A percentile compares a stretch with the other conserved stretches of the same genome.
phyloP scores from a whole-genome alignment of 108 stramenopile species.

The Asterionellopsis glacialis region DNA sequence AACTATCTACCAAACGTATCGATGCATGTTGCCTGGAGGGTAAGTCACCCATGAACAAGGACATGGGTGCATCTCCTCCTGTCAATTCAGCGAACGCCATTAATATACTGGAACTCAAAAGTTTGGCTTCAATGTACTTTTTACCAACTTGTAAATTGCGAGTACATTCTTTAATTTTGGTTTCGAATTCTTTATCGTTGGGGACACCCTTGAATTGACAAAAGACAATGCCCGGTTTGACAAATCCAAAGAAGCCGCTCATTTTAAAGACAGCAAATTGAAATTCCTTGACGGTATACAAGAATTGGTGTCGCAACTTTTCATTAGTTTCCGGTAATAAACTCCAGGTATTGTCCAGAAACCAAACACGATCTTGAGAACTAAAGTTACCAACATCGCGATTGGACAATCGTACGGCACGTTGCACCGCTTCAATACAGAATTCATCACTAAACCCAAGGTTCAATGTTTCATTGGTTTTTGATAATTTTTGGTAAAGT shows the following conservation, averaged over 20 bases:
- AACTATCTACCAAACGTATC: conserved; percentile 9
- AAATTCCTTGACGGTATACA: conserved; percentile 35
- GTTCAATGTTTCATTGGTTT: conserved; percentile 14
- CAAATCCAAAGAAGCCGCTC: conserved; percentile 42
- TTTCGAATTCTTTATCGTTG: conserved; percentile 10
- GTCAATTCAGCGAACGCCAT: conserved; percentile 48
- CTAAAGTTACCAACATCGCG: conserved; percentile 47
- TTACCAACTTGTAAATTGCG: conserved; percentile 33
- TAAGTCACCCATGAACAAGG: conserved; percentile 45
- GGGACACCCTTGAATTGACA: conserved; percentile 27
- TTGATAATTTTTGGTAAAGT: conserved; percentile 17
- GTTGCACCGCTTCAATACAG: conserved; percentile 32
- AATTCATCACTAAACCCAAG: conserved; percentile 25
- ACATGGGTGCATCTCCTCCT: conserved; percentile 55
- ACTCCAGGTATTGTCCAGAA: conserved; percentile 56
- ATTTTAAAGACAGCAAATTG: conserved; percentile 38
- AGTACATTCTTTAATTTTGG: background rate
- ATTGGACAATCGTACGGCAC: conserved; percentile 29
- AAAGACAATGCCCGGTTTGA: conserved; percentile 33
- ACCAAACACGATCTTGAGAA: conserved; percentile 26
- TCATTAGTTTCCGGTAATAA: conserved; percentile 47
- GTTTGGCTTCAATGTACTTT: conserved; percentile 47
- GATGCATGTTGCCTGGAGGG: conserved; percentile 14
- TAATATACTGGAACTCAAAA: conserved; percentile 26
- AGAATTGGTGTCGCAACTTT: conserved; percentile 31